Evolutionary conservation across 2,329 filamentous ascomycete genomes (phyloP), one percentile per base, ranked within the genome.

Genomic region (Aspergillus niger): DNA sequence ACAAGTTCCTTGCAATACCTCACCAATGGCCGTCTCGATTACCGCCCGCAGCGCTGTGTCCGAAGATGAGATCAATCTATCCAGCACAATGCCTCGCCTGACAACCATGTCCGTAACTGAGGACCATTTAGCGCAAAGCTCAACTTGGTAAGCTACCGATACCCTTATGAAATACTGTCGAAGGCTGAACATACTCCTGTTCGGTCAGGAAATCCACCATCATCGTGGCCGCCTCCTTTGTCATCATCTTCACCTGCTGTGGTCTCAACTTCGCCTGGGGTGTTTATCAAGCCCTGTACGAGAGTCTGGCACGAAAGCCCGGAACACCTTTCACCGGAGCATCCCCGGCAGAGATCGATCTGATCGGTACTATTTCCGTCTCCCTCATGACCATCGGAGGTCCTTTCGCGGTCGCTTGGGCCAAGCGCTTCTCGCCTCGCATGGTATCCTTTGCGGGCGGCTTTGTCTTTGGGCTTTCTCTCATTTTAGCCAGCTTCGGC

Each of bases 191-290:
- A 2, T 5, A 44, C 41, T 44, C 0, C 2, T 24, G 10, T 5
- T 22, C 5, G 7, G 5, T 11, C 41, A 44, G 44, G 24, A 49
- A 44, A 44, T 44, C 38, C 52, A 8, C 26, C 22, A 22, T 43
- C n/a, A 55, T 55, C 15, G 38, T 44, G 5, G 32, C n/a, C 1
- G 39, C 52, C 22, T 43, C 52, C 3, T 57, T 57, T 30, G 38
- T 44, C 22, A 39, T 76, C 8, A 71, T 72, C 10, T 75, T 76
- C 49, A 76, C 72, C 36, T 69, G 67, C 50, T 76, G 75, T 50
- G 75, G 75, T 22, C 69, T 77, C 20, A 74, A 72, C 49, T 79
- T 79, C 56, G 70, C 73, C 8, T 79, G 77, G 43, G 76, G 76
- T 32, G 73, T 79, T 39, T 79, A 77, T 49, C 75, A 79, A 67